Evolutionary conservation across 2,329 filamentous ascomycete genomes (phyloP), one percentile per base, ranked within the genome.

Genomic region (Fusarium xyrophilum): DNA sequence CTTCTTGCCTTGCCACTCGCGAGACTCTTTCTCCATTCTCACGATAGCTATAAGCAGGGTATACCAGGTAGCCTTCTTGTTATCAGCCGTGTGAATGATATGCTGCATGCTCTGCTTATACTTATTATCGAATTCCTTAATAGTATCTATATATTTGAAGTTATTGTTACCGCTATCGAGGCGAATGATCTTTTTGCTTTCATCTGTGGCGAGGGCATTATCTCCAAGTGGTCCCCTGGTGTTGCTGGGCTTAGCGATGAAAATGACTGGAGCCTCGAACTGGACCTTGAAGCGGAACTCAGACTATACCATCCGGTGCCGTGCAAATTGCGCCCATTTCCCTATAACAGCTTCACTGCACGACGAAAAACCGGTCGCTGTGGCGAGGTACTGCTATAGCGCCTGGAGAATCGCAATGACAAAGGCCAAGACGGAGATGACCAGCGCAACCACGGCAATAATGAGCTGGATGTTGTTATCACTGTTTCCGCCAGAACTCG

Each of bases 281-380:
- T 76, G 74, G 2, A 82, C 81, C 40, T 81, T 79, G 62, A 82
- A 80, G 3, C 81, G 80, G 23, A 82, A 75, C 69, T 82, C 79
- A 14, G 64, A 71, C 21, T 65, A 69, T 9, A 73, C 73, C 51
- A 82, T 77, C 2, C 66, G 69, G 3, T 80, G 76, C 7, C 73
- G 72, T 10, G 77, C 77, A 36, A 71, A 77, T 1, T 70, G 57
- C 28, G 76, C 66, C 81, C 81, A 82, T 32, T 75, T 71, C 2
- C 81, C 80, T 67, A 81, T 80, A 10, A 81, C 79, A 2, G 74
- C 76, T 33, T 78, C 71, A 50, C 76, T 74, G 65, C 80, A 82
- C 23, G 75, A 79, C 2, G 79, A 74, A 60, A 79, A 82, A 15
- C 80, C 80, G 4, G 76, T 76, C 0, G 81, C 81, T 3, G 81